These are phyloP conservation scores for Reutealis trisperma DNA, from an alignment of 345 rosid genomes.

Conservation along the genomic window DNA sequence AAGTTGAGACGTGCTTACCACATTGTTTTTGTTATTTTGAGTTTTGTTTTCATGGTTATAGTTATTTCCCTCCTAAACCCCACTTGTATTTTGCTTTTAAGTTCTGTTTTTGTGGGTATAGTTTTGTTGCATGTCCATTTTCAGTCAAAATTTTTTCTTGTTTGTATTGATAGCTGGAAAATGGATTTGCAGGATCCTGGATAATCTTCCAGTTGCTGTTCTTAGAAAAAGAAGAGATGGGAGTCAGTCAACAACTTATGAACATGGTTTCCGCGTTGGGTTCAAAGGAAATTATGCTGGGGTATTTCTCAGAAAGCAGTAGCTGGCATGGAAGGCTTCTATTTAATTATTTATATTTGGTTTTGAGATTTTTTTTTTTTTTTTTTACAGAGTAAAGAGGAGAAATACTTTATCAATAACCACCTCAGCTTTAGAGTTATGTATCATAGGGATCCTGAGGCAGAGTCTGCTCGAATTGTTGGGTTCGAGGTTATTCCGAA, in stretches of 20 bases:
- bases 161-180: conserved; percentile 14
- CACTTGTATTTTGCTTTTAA: neutral
- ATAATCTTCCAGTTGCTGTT: conserved; percentile 98
- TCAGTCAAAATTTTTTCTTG: neutral
- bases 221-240: conserved; percentile 93
- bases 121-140: neutral
- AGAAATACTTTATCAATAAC: conserved; percentile 88
- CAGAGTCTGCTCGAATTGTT: conserved; percentile 89
- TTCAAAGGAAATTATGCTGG: conserved; percentile 94
- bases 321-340: neutral
- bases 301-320: conserved; percentile 45
- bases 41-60: neutral
- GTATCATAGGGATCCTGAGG: conserved; percentile 82
- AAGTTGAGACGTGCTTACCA: conserved; percentile 32
- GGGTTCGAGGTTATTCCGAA: conserved; percentile 94
- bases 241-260: conserved; percentile 76
- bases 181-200: conserved; percentile 74
- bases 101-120: too few species aligned
- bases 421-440: conserved; percentile 94
- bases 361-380: conserved; percentile 11
- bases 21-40: neutral
- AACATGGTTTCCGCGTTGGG: conserved; percentile 94
- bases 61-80: neutral
- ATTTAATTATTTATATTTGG: conserved; percentile 18
- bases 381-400: conserved; percentile 85